Evolutionary conservation across 805 yeast species (phyloP), one percentile per base, ranked within the genome.

Genomic region (Starmerella powellii): DNA sequence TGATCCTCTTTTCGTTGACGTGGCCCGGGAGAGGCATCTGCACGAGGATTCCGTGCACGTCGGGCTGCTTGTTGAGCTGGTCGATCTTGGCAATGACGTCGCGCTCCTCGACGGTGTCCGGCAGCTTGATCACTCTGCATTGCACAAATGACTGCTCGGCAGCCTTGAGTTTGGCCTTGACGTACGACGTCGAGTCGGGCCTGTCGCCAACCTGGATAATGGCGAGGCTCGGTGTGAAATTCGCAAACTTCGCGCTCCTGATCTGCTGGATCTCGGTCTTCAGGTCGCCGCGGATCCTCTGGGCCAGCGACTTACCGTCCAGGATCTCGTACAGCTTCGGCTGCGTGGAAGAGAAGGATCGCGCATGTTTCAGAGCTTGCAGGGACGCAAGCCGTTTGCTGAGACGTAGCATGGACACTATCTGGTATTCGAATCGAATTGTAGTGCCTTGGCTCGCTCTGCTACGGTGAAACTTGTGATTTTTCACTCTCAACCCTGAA

Each of bases 161-260:
- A 10, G 95, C 93, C 65, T 80, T 83, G 49, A 85, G 68, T 64
- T 88, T 88, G 76, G 88, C 84, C 46, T 80, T 74, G 42, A 88
- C 96, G 63, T 88, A 88, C 6, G 95, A 83, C 11, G 86, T 74
- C 2, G 95, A 85, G 61, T 88, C 98, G 12, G 93, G 93, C 50
- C 96, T 71, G 37, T 69, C 69, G 33, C 96, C 96, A 31, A 91
- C 93, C 64, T 88, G 97, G 47, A 88, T 70, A 51, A 88, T 87
- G 30, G 84, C 76, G 56, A 88, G 68, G 41, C 72, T 70, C 8
- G 97, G 96, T 47, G 70, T 65, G 65, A 84, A 84, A n/a, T 58
- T 52, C 6, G 73, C 64, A 47, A 53, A 52, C 48, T 66, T 60
- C 19, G 53, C 18, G 21, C 59, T 41, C 53, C 74, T 72, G 41